Conservation (phyloP, 805 yeast genomes). For the Wickerhamiella cacticola region DNA sequence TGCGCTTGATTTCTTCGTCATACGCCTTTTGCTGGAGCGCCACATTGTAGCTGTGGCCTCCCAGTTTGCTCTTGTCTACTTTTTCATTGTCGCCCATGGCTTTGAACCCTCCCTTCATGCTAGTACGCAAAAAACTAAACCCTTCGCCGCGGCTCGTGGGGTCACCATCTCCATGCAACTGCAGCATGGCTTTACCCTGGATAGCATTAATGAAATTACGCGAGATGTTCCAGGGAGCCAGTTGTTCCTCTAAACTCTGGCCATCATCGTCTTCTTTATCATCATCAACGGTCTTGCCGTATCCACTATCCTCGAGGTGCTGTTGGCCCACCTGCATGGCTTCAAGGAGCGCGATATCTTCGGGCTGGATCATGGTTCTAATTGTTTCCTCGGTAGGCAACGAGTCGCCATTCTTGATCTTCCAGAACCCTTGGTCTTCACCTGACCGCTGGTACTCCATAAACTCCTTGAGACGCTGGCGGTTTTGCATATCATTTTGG, state of each 20-base stretch:
- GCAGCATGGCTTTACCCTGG: constrained; percentile 94
- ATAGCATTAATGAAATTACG: constrained; percentile 85
- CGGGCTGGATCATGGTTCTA: constrained; percentile 79
- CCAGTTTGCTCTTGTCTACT: constrained; percentile 35
- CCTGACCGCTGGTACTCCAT: constrained; percentile 96
- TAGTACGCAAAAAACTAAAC: constrained; percentile 73
- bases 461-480: constrained; percentile 90
- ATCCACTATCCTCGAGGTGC: constrained; percentile 66
- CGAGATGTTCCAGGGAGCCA: constrained; percentile 91
- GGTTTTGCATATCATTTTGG: constrained; percentile 92
- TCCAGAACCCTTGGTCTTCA: constrained; percentile 92
- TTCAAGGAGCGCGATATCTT: constrained; percentile 75
- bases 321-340: constrained; percentile 93
- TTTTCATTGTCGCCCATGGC: constrained; percentile 31
- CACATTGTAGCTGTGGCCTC: constrained; percentile 65
- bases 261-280: constrained; percentile 35
- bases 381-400: constrained; percentile 68
- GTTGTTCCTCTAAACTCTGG: constrained; percentile 60
- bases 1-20: constrained; percentile 75
- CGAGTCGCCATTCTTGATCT: constrained; percentile 52
- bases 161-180: constrained; percentile 88
- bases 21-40: constrained; percentile 82
- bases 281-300: constrained; percentile 34
- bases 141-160: constrained; percentile 87
- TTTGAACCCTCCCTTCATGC: constrained; percentile 88